Evolutionary conservation across 1,139 yeast species (phyloP), one percentile per base, ranked within the genome.

Genomic region (Pichia sp.): DNA sequence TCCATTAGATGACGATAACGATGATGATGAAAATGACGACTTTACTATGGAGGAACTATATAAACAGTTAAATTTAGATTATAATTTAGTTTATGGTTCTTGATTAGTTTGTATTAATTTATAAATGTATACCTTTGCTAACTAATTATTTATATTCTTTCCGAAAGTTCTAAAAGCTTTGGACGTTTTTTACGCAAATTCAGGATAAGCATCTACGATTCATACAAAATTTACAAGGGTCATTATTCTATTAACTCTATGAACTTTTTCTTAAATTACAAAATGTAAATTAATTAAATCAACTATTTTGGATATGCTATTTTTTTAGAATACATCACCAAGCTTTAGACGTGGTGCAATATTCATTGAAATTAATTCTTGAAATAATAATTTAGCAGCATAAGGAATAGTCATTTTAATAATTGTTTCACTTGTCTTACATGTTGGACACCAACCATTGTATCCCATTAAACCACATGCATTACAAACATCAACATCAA

Each of bases 391-490:
- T 63, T 91, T 91, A 37, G 97, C 97, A 20, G 98, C 99, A 58
- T 93, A 91, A 5, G 99, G 99, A 58, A 91, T 89, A 4, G 95
- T 89, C 96, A 91, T 89, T 60, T 82, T 85, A 50, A 87, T 82
- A 36, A 91, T 83, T 47, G 78, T 67, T 59, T 89, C 96, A 20
- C 91, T 78, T 50, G 88, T 80, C 65, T 84, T 85, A 71, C 99
- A 91, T 13, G 93, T 76, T 15, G 95, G 84, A 68, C 99, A 91
- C 97, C 97, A 93, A 37, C 89, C 89, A 60, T 87, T 82, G 64
- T 91, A 87, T 27, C 98, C 97, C 96, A 91, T 87, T 52, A 93
- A 74, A n/a, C 98, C 98, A 73, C 99, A 91, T 40, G 76, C 70
- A 58, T 85, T 85, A 68, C 99, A 91, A 27, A 91, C 80, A 60